These are phyloP conservation scores for Salicornia ramosissima DNA, from an alignment of 148 eudicot species.

Conservation along the genomic window DNA sequence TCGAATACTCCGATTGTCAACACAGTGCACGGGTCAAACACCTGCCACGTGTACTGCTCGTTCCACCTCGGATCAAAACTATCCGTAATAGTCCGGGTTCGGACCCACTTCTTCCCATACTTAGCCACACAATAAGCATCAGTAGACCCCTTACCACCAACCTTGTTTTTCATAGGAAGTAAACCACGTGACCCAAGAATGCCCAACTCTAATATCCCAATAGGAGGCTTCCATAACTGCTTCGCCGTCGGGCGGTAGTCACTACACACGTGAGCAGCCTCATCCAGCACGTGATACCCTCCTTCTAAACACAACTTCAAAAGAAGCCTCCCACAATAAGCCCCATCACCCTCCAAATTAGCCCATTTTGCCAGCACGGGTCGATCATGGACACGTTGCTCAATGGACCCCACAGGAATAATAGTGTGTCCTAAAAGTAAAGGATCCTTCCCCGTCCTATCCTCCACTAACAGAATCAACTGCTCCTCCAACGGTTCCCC, in stretches of 20 bases:
- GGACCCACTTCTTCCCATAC: conserved; percentile 97
- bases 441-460: conserved; percentile 67
- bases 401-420: conserved; percentile 66
- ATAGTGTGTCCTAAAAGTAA: conserved; percentile 69
- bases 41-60: conserved; percentile 99
- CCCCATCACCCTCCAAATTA: conserved; percentile 47
- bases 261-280: conserved; percentile 95
- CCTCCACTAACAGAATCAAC: conserved; percentile 66
- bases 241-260: conserved; percentile 92
- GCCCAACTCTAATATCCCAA: conserved; percentile 83
- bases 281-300: conserved; percentile 95
- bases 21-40: conserved; percentile 93
- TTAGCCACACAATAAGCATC: conserved; percentile 96
- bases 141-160: conserved; percentile 78
- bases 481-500: conserved; percentile 86
- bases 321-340: conserved; percentile 63
- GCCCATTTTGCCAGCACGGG: conserved; percentile 71
- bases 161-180: conserved; percentile 78
- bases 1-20: conserved; percentile 86
- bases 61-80: conserved; percentile 93
- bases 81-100: conserved; percentile 75
- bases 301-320: conserved; percentile 81
- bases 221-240: conserved; percentile 85
- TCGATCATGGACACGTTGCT: conserved; percentile 87
- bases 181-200: conserved; percentile 85